Evolutionary conservation across 768 basidiomycete genomes (phyloP).

Genomic region (Mycena amicta): DNA sequence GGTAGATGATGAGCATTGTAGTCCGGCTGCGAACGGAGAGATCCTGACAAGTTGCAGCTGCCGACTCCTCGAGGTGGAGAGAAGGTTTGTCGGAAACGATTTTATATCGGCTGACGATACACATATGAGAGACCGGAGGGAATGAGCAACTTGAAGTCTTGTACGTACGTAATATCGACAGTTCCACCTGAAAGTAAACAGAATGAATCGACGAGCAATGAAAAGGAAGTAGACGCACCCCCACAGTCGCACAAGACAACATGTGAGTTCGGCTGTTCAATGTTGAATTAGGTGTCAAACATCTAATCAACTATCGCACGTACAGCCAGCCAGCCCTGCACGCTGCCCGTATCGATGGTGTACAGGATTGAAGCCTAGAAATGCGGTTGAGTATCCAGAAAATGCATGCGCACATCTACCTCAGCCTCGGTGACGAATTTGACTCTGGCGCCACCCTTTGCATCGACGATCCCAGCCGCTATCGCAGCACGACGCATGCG

Average conservation of each 20-base stretch:
- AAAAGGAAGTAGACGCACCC: not conserved
- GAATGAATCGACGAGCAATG: not conserved
- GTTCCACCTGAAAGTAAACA: not conserved
- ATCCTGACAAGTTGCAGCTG: not conserved
- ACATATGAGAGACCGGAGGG: not conserved
- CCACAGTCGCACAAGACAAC: not conserved
- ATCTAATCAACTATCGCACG: not conserved
- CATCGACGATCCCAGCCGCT: not conserved
- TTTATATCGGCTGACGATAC: not conserved
- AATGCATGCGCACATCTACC: no score
- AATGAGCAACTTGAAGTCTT: not conserved
- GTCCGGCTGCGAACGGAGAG: no score
- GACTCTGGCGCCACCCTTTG: not conserved
- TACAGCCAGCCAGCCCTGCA: not conserved
- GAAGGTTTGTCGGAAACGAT: not conserved
- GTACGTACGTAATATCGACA: not conserved
- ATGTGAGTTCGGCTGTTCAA: not conserved
- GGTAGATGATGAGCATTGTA: not conserved
- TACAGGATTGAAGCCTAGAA: not conserved
- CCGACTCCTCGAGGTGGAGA: not conserved
- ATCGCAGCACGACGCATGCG: not conserved
- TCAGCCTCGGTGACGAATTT: not conserved
- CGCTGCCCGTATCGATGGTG: not conserved
- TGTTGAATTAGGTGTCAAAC: no score
- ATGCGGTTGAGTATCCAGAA: no score